phyloP scores from a whole-genome alignment of 306 rosid genomes.

The Medicago truncatula region MtrunA17r5.0-ANR NC_053045.1:7813501-7814000 shows the following conservation, averaged over 20 bases:
- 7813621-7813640: too few species aligned
- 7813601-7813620: too few species aligned
- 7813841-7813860: not conserved
- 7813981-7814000: slow-evolving; percentile 64
- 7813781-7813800: slow-evolving; percentile 64
- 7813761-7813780: slow-evolving; percentile 79
- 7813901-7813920: slow-evolving; percentile 50
- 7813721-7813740: too few species aligned
- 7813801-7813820: slow-evolving; percentile 65
- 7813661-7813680: too few species aligned
- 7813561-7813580: not conserved
- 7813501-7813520: not conserved
- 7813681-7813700: too few species aligned
- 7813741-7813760: not conserved
- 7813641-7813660: too few species aligned
- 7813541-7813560: not conserved
- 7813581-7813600: slow-evolving; percentile 46
- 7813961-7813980: slow-evolving; percentile 65
- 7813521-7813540: not conserved
- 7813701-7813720: too few species aligned
- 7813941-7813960: slow-evolving; percentile 61
- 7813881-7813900: not conserved
- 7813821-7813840: slow-evolving; percentile 67
- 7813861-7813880: not conserved
- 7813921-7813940: slow-evolving; percentile 65